Evolutionary conservation across 768 basidiomycete species (phyloP).

Genomic region (Scleroderma bovista): DNA sequence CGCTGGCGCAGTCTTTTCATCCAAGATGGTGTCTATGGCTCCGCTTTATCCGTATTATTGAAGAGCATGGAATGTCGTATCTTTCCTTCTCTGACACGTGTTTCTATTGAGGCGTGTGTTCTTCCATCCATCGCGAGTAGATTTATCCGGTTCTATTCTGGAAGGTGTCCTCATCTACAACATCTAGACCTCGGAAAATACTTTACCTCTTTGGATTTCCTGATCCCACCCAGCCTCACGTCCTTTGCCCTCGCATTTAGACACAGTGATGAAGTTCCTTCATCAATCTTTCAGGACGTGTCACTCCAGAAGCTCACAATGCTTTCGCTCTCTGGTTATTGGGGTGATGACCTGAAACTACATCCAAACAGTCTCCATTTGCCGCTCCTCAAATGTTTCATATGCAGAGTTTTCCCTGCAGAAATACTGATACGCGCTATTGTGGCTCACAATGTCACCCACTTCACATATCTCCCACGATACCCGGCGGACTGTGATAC

Average conservation of each 20-base stretch:
- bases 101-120: neutral
- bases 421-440: neutral
- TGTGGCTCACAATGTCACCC: neutral
- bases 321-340: neutral
- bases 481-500: neutral
- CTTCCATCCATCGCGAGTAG: neutral
- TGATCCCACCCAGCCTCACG: neutral
- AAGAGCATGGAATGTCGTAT: neutral
- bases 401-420: neutral
- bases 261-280: too few species aligned
- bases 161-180: neutral
- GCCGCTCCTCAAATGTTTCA: neutral
- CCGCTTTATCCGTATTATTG: neutral
- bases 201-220: neutral
- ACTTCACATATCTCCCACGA: neutral
- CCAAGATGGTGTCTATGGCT: neutral
- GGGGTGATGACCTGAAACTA: neutral
- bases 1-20: neutral
- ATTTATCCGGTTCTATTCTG: too few species aligned
- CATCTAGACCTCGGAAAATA: neutral
- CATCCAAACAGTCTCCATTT: neutral
- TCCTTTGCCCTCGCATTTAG: neutral
- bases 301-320: neutral
- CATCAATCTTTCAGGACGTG: neutral
- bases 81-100: neutral